A percentile compares a stretch with the other conserved stretches of the same genome.
Evolutionary conservation across 345 rosid genomes (phyloP).

Genomic region (Brassica nigra): DNA sequence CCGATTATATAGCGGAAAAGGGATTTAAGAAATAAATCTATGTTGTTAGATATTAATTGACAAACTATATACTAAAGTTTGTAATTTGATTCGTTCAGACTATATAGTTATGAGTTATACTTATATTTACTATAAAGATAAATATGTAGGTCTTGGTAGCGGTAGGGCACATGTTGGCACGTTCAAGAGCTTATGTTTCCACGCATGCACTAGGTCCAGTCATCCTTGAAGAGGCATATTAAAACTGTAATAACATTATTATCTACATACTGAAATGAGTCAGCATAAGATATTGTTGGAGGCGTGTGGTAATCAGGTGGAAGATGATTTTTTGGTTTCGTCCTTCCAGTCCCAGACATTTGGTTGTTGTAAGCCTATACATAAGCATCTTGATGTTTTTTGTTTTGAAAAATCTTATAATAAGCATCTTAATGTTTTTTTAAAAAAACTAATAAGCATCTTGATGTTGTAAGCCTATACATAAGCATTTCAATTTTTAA

Average conservation of each 20-base stretch:
- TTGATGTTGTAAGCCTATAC: constrained; percentile 35
- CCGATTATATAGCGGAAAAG: background rate
- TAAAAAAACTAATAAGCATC: background rate
- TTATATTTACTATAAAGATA: background rate
- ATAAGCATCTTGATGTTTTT: background rate
- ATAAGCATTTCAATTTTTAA: constrained; percentile 37
- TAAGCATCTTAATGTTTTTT: background rate
- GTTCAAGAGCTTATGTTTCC: constrained; percentile 12
- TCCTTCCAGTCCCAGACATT: background rate
- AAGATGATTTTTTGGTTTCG: constrained; percentile 20
- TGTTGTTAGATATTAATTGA: background rate
- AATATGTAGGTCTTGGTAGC: background rate
- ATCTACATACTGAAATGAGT: constrained; percentile 29
- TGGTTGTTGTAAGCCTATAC: background rate
- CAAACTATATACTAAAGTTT: background rate
- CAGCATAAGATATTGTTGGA: constrained; percentile 22
- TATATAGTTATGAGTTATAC: background rate
- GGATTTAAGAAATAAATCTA: background rate
- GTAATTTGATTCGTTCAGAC: background rate
- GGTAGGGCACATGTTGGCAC: constrained; percentile 21
- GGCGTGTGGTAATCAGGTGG: constrained; percentile 30
- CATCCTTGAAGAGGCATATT: background rate
- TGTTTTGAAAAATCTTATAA: too few species aligned
- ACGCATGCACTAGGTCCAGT: constrained; percentile 21
- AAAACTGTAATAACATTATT: background rate